Percentiles rank a stretch among this genome's conserved stretches.
Conservation (phyloP, 192 early-diverging fungal genomes). For the Paraglomus occultum region DNA sequence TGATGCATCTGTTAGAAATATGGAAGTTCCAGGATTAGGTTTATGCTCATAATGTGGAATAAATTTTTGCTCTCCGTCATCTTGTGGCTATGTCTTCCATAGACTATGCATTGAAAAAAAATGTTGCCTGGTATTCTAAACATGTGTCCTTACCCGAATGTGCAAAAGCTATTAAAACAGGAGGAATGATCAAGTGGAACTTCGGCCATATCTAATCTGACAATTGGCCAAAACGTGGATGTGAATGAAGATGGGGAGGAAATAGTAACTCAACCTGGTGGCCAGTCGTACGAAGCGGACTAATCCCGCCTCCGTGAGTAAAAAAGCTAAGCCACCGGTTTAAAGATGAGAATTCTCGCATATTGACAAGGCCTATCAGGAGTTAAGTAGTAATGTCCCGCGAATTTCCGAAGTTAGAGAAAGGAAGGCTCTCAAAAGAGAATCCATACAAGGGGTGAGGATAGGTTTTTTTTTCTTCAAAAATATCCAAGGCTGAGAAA, state of each 20-base stretch:
- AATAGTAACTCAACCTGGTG: not conserved
- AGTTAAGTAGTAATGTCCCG: not conserved
- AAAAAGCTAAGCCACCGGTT: conserved; percentile 11
- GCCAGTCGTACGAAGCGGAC: not conserved
- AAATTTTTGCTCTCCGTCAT: not conserved
- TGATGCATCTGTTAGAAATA: not conserved
- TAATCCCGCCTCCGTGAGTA: not conserved
- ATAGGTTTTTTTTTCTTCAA: not conserved
- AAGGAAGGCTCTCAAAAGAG: conserved; percentile 7
- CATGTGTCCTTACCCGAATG: not conserved
- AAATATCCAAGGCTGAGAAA: conserved; percentile 5
- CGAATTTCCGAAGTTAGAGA: conserved; percentile 17
- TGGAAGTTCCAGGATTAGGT: not conserved
- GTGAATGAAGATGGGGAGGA: not conserved
- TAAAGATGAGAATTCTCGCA: not conserved
- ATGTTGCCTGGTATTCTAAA: not conserved
- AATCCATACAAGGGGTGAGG: not conserved
- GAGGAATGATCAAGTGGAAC: not conserved
- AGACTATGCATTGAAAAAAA: conserved; percentile 2
- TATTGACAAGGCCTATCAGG: conserved; percentile 14
- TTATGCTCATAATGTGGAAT: not conserved
- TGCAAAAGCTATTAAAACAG: not conserved
- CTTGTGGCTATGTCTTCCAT: not conserved
- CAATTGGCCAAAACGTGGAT: not conserved
- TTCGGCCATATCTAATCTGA: not conserved